phyloP scores from a whole-genome alignment of 129 eudicot species.

The Flaveria ramosissima region DNA sequence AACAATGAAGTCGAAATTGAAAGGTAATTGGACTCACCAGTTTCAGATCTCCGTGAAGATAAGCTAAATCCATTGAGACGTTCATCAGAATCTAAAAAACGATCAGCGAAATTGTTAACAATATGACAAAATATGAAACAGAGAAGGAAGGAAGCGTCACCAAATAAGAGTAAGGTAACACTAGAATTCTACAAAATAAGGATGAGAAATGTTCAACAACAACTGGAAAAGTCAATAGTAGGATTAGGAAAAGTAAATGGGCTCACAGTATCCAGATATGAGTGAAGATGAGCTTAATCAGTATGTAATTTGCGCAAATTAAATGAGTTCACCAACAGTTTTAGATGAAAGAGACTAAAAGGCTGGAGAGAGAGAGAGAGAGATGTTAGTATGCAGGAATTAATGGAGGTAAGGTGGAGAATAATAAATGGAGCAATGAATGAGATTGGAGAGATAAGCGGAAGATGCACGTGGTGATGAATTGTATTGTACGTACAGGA shows the following conservation, averaged over 20 bases:
- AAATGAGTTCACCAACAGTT: too few species aligned
- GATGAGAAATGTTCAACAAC: not conserved
- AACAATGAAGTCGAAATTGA: constrained; percentile 4
- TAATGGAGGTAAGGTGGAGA: constrained; percentile 38
- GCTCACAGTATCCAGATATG: not conserved
- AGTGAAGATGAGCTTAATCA: not conserved
- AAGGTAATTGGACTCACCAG: constrained; percentile 16
- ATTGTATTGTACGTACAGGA: not conserved
- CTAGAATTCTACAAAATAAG: not conserved
- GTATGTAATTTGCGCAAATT: too few species aligned
- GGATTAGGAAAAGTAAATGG: not conserved
- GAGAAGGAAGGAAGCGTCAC: not conserved
- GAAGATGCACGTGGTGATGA: constrained; percentile 39
- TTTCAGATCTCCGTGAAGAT: constrained; percentile 9
- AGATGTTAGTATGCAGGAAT: not conserved
- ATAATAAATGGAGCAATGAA: constrained; percentile 37
- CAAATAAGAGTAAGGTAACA: too few species aligned
- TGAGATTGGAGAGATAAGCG: constrained; percentile 38
- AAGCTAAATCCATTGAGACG: constrained; percentile 2
- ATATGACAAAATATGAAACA: too few species aligned
- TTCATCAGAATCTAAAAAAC: not conserved
- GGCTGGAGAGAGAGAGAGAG: not conserved
- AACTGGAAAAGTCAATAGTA: not conserved
- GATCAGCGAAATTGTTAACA: not conserved
- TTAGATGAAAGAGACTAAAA: too few species aligned